These are phyloP conservation scores for Sugiyamaella mastotermitis DNA, from an alignment of 805 yeast genomes.

Conservation along the genomic window DNA sequence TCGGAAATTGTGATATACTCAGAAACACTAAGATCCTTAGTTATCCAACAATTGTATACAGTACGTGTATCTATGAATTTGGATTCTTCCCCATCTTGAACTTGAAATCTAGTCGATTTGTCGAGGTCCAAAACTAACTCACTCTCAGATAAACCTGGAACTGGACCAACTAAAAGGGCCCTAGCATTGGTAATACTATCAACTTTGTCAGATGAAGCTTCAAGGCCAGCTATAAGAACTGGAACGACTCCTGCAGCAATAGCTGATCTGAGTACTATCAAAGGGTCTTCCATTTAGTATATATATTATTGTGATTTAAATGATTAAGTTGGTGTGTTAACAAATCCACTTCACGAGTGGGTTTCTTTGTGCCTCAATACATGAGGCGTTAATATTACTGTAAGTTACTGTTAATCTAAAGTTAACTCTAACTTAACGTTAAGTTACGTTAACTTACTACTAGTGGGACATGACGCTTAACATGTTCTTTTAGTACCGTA, in stretches of 20 bases:
- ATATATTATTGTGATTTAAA: too few relatives aligned
- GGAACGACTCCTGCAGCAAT: slow-evolving; percentile 24
- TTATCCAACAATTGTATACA: slow-evolving; percentile 72
- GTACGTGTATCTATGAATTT: slow-evolving; percentile 42
- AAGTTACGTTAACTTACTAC: too few relatives aligned
- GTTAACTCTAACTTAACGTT: too few relatives aligned
- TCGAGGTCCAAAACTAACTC: slow-evolving; percentile 33
- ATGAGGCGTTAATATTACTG: too few relatives aligned
- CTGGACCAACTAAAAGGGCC: slow-evolving; percentile 26
- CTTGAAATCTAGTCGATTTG: slow-evolving; percentile 46
- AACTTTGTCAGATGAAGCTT: slow-evolving; percentile 22
- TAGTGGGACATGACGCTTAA: too few relatives aligned
- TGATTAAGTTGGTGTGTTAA: too few relatives aligned
- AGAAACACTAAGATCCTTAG: slow-evolving; percentile 66
- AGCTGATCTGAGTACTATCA: slow-evolving; percentile 28
- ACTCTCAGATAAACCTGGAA: slow-evolving; percentile 16
- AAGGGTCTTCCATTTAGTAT: slow-evolving; percentile 21
- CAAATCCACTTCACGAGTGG: too few relatives aligned
- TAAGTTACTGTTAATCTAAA: too few relatives aligned
- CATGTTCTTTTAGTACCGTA: too few relatives aligned
- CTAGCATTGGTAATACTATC: slow-evolving; percentile 36
- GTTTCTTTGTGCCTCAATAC: too few relatives aligned
- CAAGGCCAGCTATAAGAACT: slow-evolving; percentile 21
- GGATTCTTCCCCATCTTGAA: slow-evolving; percentile 7
- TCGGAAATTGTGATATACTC: slow-evolving; percentile 76